Percentiles rank a stretch among this genome's conserved stretches.
Conservation (phyloP, 352 stramenopile genomes). For the Phytophthora podocarpi region DNA sequence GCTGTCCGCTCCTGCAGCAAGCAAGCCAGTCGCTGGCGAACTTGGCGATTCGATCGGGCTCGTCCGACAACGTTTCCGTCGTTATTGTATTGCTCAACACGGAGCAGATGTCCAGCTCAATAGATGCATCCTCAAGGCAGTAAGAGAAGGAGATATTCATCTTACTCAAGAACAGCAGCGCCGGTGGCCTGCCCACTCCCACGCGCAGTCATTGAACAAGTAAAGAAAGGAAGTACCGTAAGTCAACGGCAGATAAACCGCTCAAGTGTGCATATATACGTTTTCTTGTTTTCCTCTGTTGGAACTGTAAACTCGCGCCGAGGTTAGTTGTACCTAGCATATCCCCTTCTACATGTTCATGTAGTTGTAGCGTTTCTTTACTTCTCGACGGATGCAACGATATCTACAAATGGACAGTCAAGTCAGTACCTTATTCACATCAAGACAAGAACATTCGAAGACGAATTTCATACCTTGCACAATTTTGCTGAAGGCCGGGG, state of each 20-base stretch:
- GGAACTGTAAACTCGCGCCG: neutral
- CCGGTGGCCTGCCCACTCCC: too few relatives aligned
- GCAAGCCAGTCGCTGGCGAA: constrained; percentile 84
- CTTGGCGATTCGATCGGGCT: constrained; percentile 86
- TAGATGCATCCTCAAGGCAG: constrained; percentile 33
- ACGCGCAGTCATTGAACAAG: constrained; percentile 8
- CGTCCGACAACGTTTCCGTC: constrained; percentile 90
- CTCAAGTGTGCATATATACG: constrained; percentile 37
- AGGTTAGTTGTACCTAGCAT: constrained; percentile 10
- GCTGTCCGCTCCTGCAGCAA: constrained; percentile 42
- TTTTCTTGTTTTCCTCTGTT: constrained; percentile 22
- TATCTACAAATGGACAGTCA: constrained; percentile 37
- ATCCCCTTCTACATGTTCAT: too few relatives aligned
- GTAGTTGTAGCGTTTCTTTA: constrained; percentile 6
- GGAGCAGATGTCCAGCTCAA: constrained; percentile 36
- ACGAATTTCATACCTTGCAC: constrained; percentile 47
- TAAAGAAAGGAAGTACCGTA: constrained; percentile 21
- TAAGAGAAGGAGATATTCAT: constrained; percentile 4
- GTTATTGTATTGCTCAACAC: constrained; percentile 83
- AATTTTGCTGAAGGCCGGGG: constrained; percentile 74
- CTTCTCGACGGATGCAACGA: constrained; percentile 63
- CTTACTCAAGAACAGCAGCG: constrained; percentile 1
- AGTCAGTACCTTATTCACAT: constrained; percentile 2
- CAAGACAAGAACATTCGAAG: neutral
- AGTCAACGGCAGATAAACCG: constrained; percentile 14